Conservation (phyloP, 2,329 filamentous ascomycete genomes). For the Fusarium torreyae region DNA sequence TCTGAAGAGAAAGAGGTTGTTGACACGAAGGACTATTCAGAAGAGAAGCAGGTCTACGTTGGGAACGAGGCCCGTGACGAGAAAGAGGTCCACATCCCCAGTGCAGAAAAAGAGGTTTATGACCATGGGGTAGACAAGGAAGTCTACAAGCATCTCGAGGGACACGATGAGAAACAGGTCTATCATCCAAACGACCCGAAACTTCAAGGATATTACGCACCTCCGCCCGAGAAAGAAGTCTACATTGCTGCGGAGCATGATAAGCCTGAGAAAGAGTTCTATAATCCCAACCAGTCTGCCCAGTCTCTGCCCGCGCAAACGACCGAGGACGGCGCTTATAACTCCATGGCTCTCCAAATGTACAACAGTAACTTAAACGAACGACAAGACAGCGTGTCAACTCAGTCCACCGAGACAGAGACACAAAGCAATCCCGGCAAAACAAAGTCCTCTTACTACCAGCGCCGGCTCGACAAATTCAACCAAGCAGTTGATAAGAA, state of each 20-base stretch:
- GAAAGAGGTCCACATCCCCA: slow-evolving; percentile 17
- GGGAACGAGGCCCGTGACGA: not conserved
- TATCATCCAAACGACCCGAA: not conserved
- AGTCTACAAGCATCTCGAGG: not conserved
- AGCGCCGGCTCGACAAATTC: slow-evolving; percentile 21
- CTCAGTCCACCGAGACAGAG: not conserved
- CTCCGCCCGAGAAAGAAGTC: not conserved
- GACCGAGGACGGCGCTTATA: not conserved
- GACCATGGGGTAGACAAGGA: not conserved
- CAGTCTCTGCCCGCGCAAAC: not conserved
- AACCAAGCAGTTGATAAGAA: slow-evolving; percentile 37
- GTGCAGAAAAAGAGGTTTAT: slow-evolving; percentile 21
- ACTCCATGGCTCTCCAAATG: not conserved
- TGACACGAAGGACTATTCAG: not conserved
- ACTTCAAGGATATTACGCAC: not conserved
- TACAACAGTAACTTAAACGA: not conserved
- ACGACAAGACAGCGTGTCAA: slow-evolving; percentile 4
- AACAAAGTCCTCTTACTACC: slow-evolving; percentile 1
- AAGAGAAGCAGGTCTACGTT: slow-evolving; percentile 18
- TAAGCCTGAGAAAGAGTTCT: not conserved
- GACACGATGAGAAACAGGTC: slow-evolving; percentile 26
- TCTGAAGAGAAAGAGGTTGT: slow-evolving; percentile 37
- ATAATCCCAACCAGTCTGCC: not conserved
- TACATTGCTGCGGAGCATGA: not conserved
- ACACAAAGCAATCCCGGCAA: not conserved